phyloP scores from a whole-genome alignment of 2,329 filamentous ascomycete genomes.

The Fusarium tjaetaba region DNA sequence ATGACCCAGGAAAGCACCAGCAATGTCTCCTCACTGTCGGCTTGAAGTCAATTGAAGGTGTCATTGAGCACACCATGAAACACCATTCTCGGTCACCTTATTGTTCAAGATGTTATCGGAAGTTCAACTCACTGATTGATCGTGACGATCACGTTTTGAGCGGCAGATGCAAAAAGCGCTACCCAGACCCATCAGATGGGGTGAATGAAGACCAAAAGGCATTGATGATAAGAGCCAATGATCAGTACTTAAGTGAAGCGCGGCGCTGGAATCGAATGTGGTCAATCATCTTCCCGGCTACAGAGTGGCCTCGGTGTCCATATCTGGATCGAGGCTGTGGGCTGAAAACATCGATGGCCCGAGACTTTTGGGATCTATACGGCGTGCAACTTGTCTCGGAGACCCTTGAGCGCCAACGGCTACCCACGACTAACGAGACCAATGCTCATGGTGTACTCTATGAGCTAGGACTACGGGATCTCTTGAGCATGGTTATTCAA shows the following conservation, averaged over 20 bases:
- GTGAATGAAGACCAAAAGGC: neutral
- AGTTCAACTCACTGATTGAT: neutral
- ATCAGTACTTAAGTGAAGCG: neutral
- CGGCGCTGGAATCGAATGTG: neutral
- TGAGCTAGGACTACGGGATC: neutral
- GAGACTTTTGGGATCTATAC: neutral
- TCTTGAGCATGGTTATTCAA: neutral
- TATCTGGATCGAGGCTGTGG: neutral
- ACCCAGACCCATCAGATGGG: neutral
- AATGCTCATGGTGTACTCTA: neutral
- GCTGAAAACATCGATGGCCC: neutral
- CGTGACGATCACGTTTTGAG: neutral
- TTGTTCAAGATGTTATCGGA: neutral
- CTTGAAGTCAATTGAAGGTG: fast-evolving
- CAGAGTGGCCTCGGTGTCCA: neutral
- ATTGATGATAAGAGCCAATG: neutral
- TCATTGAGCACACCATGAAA: neutral
- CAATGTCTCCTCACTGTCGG: neutral
- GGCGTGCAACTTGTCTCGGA: neutral
- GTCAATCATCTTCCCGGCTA: neutral
- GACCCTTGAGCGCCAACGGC: fast-evolving
- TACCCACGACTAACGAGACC: fast-evolving
- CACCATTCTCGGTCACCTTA: neutral
- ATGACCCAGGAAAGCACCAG: neutral
- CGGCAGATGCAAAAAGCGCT: neutral